phyloP scores from a whole-genome alignment of 768 basidiomycete genomes.

The Mrakia gelida region DNA sequence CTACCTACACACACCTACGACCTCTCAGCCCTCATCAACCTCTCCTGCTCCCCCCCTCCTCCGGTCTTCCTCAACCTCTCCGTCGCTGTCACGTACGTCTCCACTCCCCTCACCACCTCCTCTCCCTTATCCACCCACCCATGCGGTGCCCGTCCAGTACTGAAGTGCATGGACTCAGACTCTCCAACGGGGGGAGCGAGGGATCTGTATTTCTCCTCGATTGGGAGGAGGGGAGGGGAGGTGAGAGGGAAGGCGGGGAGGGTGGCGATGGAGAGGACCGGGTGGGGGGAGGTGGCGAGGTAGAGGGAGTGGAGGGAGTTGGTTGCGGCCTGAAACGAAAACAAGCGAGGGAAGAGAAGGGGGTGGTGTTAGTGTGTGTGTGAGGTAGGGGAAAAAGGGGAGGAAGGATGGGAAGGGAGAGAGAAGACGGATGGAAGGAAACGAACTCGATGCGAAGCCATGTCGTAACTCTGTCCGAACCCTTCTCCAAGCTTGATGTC shows the following conservation, averaged over 20 bases:
- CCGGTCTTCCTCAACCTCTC: background rate
- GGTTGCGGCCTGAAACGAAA: conserved; percentile 12
- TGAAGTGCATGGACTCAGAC: background rate
- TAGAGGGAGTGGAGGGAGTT: conserved; percentile 18
- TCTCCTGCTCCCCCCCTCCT: background rate
- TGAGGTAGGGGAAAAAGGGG: background rate
- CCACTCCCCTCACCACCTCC: background rate
- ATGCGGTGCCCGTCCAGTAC: background rate
- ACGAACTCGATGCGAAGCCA: conserved; percentile 88
- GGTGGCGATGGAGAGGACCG: conserved; percentile 9
- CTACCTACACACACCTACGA: no score
- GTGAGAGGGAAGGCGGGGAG: background rate
- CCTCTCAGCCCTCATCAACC: background rate
- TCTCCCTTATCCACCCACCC: background rate
- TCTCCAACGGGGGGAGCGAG: conserved; percentile 20
- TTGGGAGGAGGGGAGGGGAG: background rate
- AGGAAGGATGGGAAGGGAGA: background rate
- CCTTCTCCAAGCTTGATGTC: conserved; percentile 78
- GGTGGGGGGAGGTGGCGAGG: background rate
- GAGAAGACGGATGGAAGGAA: conserved; percentile 14
- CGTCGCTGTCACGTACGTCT: background rate
- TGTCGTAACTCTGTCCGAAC: conserved; percentile 83
- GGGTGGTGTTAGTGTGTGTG: no score
- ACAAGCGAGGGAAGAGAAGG: no score
- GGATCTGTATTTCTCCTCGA: background rate